Conservation (phyloP, 1,284 basidiomycete genomes). For the Neotropicomus parvogracilis region DNA sequence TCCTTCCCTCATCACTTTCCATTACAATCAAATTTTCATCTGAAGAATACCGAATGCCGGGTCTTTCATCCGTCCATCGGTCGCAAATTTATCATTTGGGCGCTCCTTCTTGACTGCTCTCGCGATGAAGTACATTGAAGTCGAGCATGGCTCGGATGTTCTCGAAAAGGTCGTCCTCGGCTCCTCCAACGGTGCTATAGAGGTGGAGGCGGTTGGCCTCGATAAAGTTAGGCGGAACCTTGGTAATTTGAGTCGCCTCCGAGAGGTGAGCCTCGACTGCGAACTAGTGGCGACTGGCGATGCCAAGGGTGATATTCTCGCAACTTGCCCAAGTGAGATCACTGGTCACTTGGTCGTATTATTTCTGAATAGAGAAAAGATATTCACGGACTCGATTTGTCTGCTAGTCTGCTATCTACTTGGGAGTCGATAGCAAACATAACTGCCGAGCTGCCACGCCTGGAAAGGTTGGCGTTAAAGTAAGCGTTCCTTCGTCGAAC, state of each 20-base stretch:
- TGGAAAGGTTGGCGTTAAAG: constrained; percentile 78
- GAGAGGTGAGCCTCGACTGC: constrained; percentile 76
- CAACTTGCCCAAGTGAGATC: constrained; percentile 67
- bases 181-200: constrained; percentile 77
- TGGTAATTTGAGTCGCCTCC: constrained; percentile 61
- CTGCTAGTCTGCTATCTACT: constrained; percentile 67
- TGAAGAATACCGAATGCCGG: constrained; percentile 54
- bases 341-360: constrained; percentile 1
- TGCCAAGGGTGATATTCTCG: constrained; percentile 49
- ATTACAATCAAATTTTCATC: constrained; percentile 11
- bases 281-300: constrained; percentile 60
- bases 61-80: constrained; percentile 70
- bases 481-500: constrained; percentile 37
- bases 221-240: constrained; percentile 75
- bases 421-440: constrained; percentile 76
- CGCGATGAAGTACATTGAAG: constrained; percentile 70
- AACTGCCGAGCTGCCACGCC: constrained; percentile 53
- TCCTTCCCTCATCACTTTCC: constrained; percentile 1
- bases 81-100: constrained; percentile 53
- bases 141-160: constrained; percentile 45
- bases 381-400: constrained; percentile 79
- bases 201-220: constrained; percentile 84
- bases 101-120: constrained; percentile 75
- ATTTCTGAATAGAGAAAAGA: constrained; percentile 44
- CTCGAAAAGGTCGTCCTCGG: constrained; percentile 70